Base-by-base conservation (phyloP, 2,329 filamentous ascomycete species). In the Aspergillus unguis region DNA sequence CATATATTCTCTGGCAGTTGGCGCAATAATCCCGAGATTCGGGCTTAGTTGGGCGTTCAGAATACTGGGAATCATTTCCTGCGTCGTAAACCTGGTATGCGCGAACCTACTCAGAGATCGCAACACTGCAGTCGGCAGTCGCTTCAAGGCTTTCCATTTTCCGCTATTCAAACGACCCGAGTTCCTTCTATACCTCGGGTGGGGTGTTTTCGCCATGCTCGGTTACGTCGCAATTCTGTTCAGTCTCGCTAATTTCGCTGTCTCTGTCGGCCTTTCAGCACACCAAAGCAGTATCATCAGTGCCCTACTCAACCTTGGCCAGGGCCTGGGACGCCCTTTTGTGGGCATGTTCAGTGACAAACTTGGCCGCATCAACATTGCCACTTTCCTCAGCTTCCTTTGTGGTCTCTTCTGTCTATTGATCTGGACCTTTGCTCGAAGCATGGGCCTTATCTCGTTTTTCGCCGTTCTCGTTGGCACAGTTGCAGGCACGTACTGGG, bases 141-240 rank as follows among this genome's bases (percentile, higher is more conserved):
- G 73, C 2, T 75, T 81, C 59, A 71, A 75, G 26, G 74, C 77
- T 2, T 83, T 85, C 59, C 79, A 83, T 61, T 64, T 76, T 26
- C 69, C 71, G 3, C 64, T 85, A 5, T 79, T 86, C 58, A 74
- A 71, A 40, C 74, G 76, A 1, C 67, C 74, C 0, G 79, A 86
- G 58, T 83, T 84, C 54, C 54, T 82, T 3, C 73, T 85, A 0
- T 71, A 86, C n/a, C 71, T 84, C 25, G 71, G 64, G 3, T 87
- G 81, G 71, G 83, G 81, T 0, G 76, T 82, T 53, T 75, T 86
- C 56, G 83, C 77, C 46, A 83, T 86, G 77, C 71, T 88, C 5
- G 85, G 82, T 5, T 87, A 87, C 58, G 80, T 86, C 23, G 80
- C 84, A 0, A 67, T 87, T 2, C 73, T 87, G 2, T 88, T 85